A percentile compares a stretch with the other conserved stretches of the same genome.
Evolutionary conservation across 2,329 filamentous ascomycete genomes (phyloP).

Genomic region (Alternaria triticimaculans): DNA sequence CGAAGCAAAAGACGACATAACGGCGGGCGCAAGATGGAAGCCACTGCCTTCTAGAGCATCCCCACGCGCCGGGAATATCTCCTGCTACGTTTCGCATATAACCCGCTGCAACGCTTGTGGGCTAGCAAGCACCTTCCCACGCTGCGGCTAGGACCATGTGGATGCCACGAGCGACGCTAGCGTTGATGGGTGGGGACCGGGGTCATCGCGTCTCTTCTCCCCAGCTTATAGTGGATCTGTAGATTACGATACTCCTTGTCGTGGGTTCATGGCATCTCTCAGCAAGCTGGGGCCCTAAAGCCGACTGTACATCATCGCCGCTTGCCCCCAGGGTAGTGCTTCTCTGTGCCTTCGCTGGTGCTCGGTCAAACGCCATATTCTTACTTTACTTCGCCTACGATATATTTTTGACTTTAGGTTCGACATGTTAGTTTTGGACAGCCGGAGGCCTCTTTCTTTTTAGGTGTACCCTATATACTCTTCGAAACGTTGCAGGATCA

Average conservation of each 20-base stretch:
- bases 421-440: constrained; percentile 26
- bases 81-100: constrained; percentile 6
- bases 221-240: constrained; percentile 20
- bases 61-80: neutral
- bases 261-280: constrained; percentile 11
- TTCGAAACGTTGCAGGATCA: neutral
- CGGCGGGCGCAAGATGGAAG: neutral
- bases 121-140: constrained; percentile 5
- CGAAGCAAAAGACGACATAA: neutral
- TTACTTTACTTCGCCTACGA: constrained; percentile 1
- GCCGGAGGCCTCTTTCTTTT: constrained; percentile 14
- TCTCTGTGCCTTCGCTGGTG: constrained; percentile 1
- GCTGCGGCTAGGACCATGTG: neutral
- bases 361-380: constrained; percentile 4
- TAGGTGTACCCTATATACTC: constrained; percentile 17
- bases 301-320: constrained; percentile 33
- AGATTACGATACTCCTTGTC: constrained; percentile 15
- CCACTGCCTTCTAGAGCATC: neutral
- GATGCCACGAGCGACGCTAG: constrained; percentile 11
- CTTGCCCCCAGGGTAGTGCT: constrained; percentile 16
- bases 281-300: constrained; percentile 11
- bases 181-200: constrained; percentile 14
- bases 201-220: neutral
- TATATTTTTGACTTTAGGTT: constrained; percentile 6
- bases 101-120: neutral